Base-by-base conservation (phyloP, 805 yeast genomes). In the Yarrowia sp. region DNA sequence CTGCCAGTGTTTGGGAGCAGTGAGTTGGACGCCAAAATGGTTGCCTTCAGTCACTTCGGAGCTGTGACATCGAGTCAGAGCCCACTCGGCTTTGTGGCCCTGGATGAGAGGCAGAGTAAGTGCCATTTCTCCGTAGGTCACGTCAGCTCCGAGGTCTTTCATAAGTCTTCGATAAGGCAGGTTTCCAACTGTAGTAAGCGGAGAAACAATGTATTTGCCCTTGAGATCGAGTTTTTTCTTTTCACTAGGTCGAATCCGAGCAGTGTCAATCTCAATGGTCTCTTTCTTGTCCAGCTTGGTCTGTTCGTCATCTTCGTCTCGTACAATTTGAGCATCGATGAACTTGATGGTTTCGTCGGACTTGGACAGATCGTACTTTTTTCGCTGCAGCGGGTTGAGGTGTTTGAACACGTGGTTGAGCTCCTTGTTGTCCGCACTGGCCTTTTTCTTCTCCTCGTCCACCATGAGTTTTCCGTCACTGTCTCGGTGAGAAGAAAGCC, bases 71-170 rank as follows among this genome's bases (percentile, higher is more conserved):
- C 92, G 89, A 21, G 97, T 91, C 52, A 95, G 80, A 0, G 99
- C 99, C 99, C 99, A 95, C 75, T 95, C 99, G 2, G 96, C 85
- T 73, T 91, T 91, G 17, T 88, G 83, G 30, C 98, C 99, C 74
- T 90, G 96, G 26, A 95, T 78, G 62, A 95, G 78, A 1, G 98
- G 98, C 61, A 90, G 78, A 1, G 89, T 79, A 38, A 95, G 80
- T 0, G 98, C 98, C 99, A 95, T 95, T 77, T 95, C 99, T 41
- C 92, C 83, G 74, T 90, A 95, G 0, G 99, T 95, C 17, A 92
- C 82, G 71, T 95, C 98, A 12, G 96, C 96, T 17, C 98, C 98
- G 35, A 91, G 76, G 1, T 87, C 82, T 71, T 87, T 88, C 97
- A 95, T 92, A 67, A 95, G 81, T 70, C 98, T 83, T 75, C 99